These are phyloP conservation scores for Aristolochia contorta DNA, from an alignment of 164 flowering plant species.

Conservation along the genomic window DNA sequence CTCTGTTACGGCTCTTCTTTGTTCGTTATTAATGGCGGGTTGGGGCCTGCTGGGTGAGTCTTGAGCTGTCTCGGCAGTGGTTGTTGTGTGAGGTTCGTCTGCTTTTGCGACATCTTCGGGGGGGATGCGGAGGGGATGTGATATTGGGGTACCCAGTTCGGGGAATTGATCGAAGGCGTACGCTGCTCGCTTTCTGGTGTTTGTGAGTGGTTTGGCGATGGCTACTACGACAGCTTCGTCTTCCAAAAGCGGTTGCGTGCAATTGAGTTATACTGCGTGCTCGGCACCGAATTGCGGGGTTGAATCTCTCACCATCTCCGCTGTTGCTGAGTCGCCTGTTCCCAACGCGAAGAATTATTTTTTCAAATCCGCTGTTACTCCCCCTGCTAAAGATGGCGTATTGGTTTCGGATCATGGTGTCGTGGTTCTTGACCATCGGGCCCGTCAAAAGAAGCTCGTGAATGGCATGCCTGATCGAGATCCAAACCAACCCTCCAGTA, in stretches of 20 bases:
- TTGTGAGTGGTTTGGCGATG: conserved; percentile 4
- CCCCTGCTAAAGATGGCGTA: too few species aligned
- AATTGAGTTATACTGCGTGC: conserved; percentile 13
- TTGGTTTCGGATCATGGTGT: background rate
- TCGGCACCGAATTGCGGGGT: background rate
- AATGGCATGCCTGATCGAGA: conserved; percentile 17
- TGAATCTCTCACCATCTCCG: conserved; percentile 14
- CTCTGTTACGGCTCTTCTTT: background rate
- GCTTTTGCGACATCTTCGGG: background rate
- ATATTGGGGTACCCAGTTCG: background rate
- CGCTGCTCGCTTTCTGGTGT: background rate
- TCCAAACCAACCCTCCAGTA: conserved; percentile 11
- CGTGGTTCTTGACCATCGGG: too few species aligned
- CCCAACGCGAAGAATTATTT: conserved; percentile 12
- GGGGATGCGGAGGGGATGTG: background rate
- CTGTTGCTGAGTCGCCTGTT: conserved; percentile 19
- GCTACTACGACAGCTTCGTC: conserved; percentile 10
- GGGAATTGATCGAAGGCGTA: background rate
- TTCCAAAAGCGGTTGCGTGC: conserved; percentile 4
- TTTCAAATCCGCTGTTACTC: background rate
- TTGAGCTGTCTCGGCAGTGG: background rate
- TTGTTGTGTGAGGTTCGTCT: background rate
- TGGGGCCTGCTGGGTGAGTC: background rate
- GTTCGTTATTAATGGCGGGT: background rate
- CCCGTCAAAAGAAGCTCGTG: conserved; percentile 8